A percentile compares a stretch with the other conserved stretches of the same genome.
These are phyloP conservation scores for Spizellomyces sp. DNA, from an alignment of 192 early-diverging fungal genomes.

Conservation along the genomic window DNA sequence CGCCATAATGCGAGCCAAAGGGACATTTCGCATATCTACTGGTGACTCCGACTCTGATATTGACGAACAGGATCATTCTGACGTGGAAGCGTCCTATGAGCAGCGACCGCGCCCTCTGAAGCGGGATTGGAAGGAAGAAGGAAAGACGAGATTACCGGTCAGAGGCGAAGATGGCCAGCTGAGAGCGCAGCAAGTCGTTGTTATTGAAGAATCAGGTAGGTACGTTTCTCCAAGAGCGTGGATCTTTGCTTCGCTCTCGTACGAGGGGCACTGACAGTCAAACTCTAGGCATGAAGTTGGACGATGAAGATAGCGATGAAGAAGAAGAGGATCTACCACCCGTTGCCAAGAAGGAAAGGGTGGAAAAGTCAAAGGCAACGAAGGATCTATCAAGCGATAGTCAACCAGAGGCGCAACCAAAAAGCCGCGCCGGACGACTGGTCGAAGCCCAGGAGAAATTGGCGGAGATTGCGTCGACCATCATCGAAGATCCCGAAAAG, in stretches of 20 bases:
- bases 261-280: no score
- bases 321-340: no score
- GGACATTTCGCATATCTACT: conserved; percentile 24
- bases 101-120: conserved; percentile 51
- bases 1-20: conserved; percentile 42
- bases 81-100: conserved; percentile 68
- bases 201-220: conserved; percentile 3
- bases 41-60: conserved; percentile 23
- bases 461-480: conserved; percentile 72
- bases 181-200: conserved; percentile 43
- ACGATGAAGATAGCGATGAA: no score
- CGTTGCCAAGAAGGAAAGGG: not conserved
- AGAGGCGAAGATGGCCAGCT: conserved; percentile 66
- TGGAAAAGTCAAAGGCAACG: conserved; percentile 21
- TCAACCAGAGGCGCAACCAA: conserved; percentile 18
- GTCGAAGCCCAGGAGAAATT: conserved; percentile 66
- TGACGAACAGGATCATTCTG: conserved; percentile 48
- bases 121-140: conserved; percentile 58
- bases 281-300: no score
- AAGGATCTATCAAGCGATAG: conserved; percentile 10
- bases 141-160: conserved; percentile 67
- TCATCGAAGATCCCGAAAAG: conserved; percentile 84
- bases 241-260: no score
- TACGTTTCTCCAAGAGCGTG: not conserved
- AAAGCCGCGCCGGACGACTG: conserved; percentile 26